Evolutionary conservation across 441 rosid genomes (phyloP).

Genomic region (Pelargonium fulgidum): DNA sequence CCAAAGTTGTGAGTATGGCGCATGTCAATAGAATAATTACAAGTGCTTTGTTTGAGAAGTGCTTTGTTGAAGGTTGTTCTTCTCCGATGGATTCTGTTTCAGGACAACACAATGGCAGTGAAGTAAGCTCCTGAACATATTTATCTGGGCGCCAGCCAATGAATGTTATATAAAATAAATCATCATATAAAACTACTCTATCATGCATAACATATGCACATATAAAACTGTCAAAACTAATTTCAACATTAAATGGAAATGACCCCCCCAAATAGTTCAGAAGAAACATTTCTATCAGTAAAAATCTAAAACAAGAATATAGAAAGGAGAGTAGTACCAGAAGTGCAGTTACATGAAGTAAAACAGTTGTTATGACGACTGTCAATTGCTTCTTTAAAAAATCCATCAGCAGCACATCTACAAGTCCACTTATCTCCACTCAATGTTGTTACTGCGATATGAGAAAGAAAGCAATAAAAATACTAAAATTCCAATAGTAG

Average conservation of each 20-base stretch:
- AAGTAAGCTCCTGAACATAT: slow-evolving; percentile 17
- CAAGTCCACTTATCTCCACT: slow-evolving; percentile 60
- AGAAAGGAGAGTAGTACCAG: slow-evolving; percentile 40
- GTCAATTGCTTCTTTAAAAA: slow-evolving; percentile 48
- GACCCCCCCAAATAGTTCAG: background rate
- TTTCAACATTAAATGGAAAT: background rate
- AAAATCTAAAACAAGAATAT: background rate
- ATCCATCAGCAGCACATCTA: slow-evolving; percentile 55
- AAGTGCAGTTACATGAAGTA: slow-evolving; percentile 76
- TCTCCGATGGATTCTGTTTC: slow-evolving; percentile 39
- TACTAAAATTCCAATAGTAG: background rate
- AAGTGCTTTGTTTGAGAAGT: slow-evolving; percentile 43
- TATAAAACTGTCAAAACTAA: background rate
- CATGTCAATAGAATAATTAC: slow-evolving; percentile 51
- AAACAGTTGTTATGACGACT: slow-evolving; percentile 53
- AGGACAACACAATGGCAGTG: slow-evolving; percentile 16
- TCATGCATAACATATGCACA: background rate
- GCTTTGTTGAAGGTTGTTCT: slow-evolving; percentile 37
- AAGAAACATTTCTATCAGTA: slow-evolving; percentile 2
- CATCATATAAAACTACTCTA: background rate
- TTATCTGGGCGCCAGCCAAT: slow-evolving; percentile 5
- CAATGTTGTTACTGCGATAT: slow-evolving; percentile 1
- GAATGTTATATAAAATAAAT: background rate
- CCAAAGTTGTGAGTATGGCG: slow-evolving; percentile 53
- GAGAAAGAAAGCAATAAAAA: background rate